phyloP scores from a whole-genome alignment of 805 yeast species.

The Phaffomyces opuntiae region DNA sequence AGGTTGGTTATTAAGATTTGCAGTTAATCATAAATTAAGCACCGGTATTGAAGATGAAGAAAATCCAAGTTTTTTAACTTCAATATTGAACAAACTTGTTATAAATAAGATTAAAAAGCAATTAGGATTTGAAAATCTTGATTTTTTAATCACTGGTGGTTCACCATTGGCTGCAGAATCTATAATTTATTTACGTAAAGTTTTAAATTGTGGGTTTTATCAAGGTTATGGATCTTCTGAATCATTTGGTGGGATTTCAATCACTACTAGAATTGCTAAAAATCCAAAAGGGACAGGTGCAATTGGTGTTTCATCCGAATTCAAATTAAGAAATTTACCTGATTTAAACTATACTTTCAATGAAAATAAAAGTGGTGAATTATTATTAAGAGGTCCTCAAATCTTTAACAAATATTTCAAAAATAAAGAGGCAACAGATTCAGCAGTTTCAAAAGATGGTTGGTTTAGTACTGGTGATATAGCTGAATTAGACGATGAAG shows the following conservation, averaged over 20 bases:
- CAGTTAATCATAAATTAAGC: conserved; percentile 33
- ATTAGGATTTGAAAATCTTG: conserved; percentile 41
- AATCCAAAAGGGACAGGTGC: conserved; percentile 54
- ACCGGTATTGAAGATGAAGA: conserved; percentile 25
- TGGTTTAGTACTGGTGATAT: conserved; percentile 69
- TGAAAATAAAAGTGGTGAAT: conserved; percentile 48
- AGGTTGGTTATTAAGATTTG: conserved; percentile 34
- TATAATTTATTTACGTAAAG: conserved; percentile 52
- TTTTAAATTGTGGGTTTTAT: conserved; percentile 43
- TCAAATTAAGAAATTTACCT: conserved; percentile 57
- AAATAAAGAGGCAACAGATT: conserved; percentile 46
- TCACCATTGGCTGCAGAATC: conserved; percentile 67
- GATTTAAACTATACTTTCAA: conserved; percentile 46
- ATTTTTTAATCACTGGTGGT: conserved; percentile 45
- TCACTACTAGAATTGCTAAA: conserved; percentile 38
- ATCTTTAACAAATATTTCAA: conserved; percentile 50
- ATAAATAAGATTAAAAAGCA: conserved; percentile 37
- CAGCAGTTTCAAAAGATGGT: conserved; percentile 47
- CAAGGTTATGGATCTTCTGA: conserved; percentile 81
- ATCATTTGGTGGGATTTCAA: conserved; percentile 55
- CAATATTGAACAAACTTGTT: conserved; percentile 31
- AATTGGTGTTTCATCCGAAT: conserved; percentile 46
- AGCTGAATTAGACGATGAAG: conserved; percentile 42
- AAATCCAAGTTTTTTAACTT: conserved; percentile 26
- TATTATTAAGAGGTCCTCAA: conserved; percentile 59